Conservation (phyloP, 495 filamentous ascomycete genomes). For the Articulospora tetracladia region DNA sequence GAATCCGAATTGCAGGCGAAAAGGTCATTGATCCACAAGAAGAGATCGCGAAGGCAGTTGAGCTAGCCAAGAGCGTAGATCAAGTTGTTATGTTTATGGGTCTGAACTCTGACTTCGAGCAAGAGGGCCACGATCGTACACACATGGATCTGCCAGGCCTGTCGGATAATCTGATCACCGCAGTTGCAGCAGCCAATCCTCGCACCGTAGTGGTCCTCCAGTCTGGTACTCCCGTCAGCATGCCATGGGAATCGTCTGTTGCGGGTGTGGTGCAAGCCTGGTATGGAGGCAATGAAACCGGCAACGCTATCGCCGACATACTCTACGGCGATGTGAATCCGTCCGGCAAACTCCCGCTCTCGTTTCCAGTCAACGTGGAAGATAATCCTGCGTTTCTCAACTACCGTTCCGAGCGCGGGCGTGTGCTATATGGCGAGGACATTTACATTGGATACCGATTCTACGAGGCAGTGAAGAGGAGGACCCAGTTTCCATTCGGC, state of each 20-base stretch:
- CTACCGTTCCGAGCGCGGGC: conserved; percentile 63
- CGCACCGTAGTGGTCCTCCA: conserved; percentile 93
- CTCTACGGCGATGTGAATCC: conserved; percentile 88
- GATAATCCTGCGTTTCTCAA: conserved; percentile 75
- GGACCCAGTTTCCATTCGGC: conserved; percentile 84
- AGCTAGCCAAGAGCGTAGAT: conserved; percentile 55
- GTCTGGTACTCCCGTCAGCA: conserved; percentile 62
- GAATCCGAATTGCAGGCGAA: conserved; percentile 57
- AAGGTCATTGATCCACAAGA: conserved; percentile 50
- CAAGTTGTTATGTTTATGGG: conserved; percentile 65
- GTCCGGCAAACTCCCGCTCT: conserved; percentile 67
- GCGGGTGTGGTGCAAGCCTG: conserved; percentile 55
- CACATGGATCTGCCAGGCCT: conserved; percentile 64
- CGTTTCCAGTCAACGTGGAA: conserved; percentile 60
- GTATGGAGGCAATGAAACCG: conserved; percentile 80
- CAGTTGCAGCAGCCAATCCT: conserved; percentile 68
- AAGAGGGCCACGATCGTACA: conserved; percentile 66
- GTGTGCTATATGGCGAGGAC: conserved; percentile 74
- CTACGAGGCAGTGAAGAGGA: conserved; percentile 65
- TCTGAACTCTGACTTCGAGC: conserved; percentile 66
- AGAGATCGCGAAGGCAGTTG: conserved; percentile 56
- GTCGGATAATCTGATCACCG: conserved; percentile 70
- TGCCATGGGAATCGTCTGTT: conserved; percentile 62
- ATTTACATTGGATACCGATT: conserved; percentile 74
- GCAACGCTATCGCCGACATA: conserved; percentile 80